Base-by-base conservation (phyloP, 2,329 filamentous ascomycete species). In the Exophiala aquamarina region DNA sequence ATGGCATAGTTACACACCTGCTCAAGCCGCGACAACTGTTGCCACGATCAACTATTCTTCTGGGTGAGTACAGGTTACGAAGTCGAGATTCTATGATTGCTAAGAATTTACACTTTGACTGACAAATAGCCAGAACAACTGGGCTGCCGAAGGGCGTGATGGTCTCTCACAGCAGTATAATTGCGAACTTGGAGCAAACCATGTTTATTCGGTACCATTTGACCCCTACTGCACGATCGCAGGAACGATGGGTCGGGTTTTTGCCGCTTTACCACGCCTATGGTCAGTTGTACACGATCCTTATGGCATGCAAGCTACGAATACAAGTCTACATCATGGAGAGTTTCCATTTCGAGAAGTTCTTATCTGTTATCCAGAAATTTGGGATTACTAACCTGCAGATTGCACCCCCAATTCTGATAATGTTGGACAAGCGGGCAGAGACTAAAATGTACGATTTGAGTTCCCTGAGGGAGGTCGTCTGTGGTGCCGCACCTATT, bases 321-420 rank as follows among this genome's bases (percentile, higher is more conserved):
- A 71, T 86, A 1, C 78, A 81, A 0, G 64, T 72, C 4, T 86
- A 86, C 64, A 81, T 74, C 14, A 80, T 84, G 72, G 67, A 74
- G 26, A 61, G 63, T 15, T 79, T 83, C 65, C 87, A 94, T 49
- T 73, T 95, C 4, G 83, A 88, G 58, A 78, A 79, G 47, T 91
- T 87, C 73, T 73, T 84, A 8, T 56, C 70, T 28, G 69, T 76
- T 0, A 69, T 82, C 11, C 65, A 68, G 29, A 63, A 74, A 32
- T 74, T 80, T 65, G 67, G 74, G 49, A 73, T 82, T 52, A 64
- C 61, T 2, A 79, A 83, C 54, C 62, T 82, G 1, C 69, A 81
- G 14, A 67, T 82, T 3, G 79, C 82, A 0, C 80, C 80, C 0
- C 79, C 78, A 0, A 81, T 84, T 35, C 61, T 84, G 2, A 82